Percentiles rank a stretch among this genome's conserved stretches.
phyloP scores from a whole-genome alignment of 1,284 basidiomycete species.

The Ustilago lituana region DNA sequence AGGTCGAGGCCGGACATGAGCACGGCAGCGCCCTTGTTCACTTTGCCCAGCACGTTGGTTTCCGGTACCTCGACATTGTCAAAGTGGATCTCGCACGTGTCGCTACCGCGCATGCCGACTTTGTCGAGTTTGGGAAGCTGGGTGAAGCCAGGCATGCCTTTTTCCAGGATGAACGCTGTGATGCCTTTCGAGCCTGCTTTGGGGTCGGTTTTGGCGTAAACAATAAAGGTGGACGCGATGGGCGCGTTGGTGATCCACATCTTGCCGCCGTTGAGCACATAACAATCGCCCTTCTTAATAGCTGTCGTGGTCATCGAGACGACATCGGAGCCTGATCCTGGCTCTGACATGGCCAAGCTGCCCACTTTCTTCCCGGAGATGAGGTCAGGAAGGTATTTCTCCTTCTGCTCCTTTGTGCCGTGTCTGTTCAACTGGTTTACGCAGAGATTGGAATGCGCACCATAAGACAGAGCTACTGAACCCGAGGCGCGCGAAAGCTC shows the following conservation, averaged over 20 bases:
- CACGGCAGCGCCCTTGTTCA: slow-evolving; percentile 83
- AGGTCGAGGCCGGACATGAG: slow-evolving; percentile 94
- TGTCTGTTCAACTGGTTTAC: slow-evolving; percentile 80
- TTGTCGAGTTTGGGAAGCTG: slow-evolving; percentile 91
- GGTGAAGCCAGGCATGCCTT: slow-evolving; percentile 82
- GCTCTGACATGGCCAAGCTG: slow-evolving; percentile 91
- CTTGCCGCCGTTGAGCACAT: slow-evolving; percentile 85
- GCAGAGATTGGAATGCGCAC: slow-evolving; percentile 75
- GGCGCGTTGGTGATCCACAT: slow-evolving; percentile 98
- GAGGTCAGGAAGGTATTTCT: slow-evolving; percentile 85
- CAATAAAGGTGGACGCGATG: slow-evolving; percentile 84
- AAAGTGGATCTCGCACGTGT: slow-evolving; percentile 92
- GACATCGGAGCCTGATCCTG: slow-evolving; percentile 89
- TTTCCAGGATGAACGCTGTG: slow-evolving; percentile 90
- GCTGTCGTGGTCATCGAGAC: slow-evolving; percentile 86
- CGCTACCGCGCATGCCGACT: slow-evolving; percentile 93
- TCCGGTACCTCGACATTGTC: slow-evolving; percentile 84
- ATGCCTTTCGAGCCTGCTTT: slow-evolving; percentile 85
- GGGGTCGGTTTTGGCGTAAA: slow-evolving; percentile 89
- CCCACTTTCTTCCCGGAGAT: slow-evolving; percentile 85
- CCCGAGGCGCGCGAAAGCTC: slow-evolving; percentile 86
- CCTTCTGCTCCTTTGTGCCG: slow-evolving; percentile 84
- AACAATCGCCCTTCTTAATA: slow-evolving; percentile 79
- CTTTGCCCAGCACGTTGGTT: slow-evolving; percentile 83
- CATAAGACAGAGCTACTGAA: slow-evolving; percentile 89